Conservation (phyloP, 257 asterid genomes). For the Primulina huaijiensis region DNA sequence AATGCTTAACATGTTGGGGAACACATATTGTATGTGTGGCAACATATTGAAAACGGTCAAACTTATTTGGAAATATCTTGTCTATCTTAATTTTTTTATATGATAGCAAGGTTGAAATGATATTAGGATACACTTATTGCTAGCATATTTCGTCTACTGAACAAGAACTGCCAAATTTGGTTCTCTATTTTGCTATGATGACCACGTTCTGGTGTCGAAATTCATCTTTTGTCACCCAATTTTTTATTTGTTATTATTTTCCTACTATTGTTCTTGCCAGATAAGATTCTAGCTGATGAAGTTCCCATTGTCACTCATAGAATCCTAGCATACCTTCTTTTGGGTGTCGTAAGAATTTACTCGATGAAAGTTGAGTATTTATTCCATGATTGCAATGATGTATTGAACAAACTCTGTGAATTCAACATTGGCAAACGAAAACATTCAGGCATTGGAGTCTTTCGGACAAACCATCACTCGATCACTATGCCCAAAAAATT, state of each 20-base stretch:
- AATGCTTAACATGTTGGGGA: neutral
- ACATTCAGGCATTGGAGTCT: slow-evolving; percentile 23
- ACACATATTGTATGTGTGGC: neutral
- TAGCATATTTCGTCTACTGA: neutral
- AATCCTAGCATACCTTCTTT: slow-evolving; percentile 77
- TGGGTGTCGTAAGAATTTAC: slow-evolving; percentile 81
- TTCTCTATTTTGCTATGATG: neutral
- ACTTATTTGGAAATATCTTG: neutral
- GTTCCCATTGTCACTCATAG: slow-evolving; percentile 62
- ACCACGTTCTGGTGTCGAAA: neutral
- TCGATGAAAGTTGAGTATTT: slow-evolving; percentile 91
- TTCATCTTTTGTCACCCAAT: slow-evolving; percentile 5
- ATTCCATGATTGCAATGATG: slow-evolving; percentile 48
- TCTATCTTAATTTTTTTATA: neutral
- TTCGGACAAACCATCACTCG: slow-evolving; percentile 25
- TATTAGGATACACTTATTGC: neutral
- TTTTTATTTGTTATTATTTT: slow-evolving; percentile 25
- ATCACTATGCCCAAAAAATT: slow-evolving; percentile 61
- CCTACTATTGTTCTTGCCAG: slow-evolving; percentile 39
- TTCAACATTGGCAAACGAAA: slow-evolving; percentile 30
- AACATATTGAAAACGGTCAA: too few relatives aligned
- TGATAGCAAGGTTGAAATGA: neutral
- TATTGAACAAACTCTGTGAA: slow-evolving; percentile 37
- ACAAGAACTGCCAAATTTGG: neutral
- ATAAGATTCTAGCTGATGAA: slow-evolving; percentile 63